phyloP scores from a whole-genome alignment of 2,329 filamentous ascomycete species.

The Cytospora paraplurivora region DNA sequence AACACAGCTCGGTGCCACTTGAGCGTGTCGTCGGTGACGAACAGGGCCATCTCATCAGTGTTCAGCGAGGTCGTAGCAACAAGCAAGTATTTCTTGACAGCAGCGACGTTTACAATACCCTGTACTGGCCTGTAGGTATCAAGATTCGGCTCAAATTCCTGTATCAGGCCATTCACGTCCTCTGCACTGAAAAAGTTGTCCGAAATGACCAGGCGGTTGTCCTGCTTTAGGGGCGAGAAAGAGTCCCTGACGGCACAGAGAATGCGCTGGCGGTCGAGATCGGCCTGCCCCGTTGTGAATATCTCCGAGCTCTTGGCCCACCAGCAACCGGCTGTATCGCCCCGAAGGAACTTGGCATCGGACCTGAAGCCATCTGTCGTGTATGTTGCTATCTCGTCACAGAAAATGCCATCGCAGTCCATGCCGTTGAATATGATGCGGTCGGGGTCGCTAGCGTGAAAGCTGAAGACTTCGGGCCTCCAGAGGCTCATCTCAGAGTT shows the following conservation, averaged over 20 bases:
- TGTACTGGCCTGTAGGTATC: constrained; percentile 72
- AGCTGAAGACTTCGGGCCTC: constrained; percentile 60
- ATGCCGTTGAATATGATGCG: constrained; percentile 84
- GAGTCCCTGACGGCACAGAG: constrained; percentile 79
- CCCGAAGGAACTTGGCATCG: constrained; percentile 63
- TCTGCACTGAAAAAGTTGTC: constrained; percentile 75
- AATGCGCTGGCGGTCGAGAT: constrained; percentile 69
- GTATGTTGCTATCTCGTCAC: constrained; percentile 67
- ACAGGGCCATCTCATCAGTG: constrained; percentile 90
- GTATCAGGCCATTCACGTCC: constrained; percentile 47
- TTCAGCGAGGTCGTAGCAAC: constrained; percentile 77
- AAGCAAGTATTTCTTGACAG: constrained; percentile 84
- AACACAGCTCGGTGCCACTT: constrained; percentile 94
- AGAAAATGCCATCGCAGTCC: constrained; percentile 66
- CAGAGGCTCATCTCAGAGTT: constrained; percentile 58
- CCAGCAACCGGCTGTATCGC: constrained; percentile 73
- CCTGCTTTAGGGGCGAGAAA: constrained; percentile 69
- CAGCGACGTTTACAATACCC: constrained; percentile 79
- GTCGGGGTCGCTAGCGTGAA: constrained; percentile 81
- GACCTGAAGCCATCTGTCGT: constrained; percentile 84
- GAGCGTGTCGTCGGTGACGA: constrained; percentile 79
- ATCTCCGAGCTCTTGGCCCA: constrained; percentile 80
- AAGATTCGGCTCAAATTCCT: constrained; percentile 75
- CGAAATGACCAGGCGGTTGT: constrained; percentile 78
- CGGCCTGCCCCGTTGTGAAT: constrained; percentile 69